These are phyloP conservation scores for Triticum urartu DNA, from an alignment of 176 grass and related monocot species.

Conservation along the genomic window DNA sequence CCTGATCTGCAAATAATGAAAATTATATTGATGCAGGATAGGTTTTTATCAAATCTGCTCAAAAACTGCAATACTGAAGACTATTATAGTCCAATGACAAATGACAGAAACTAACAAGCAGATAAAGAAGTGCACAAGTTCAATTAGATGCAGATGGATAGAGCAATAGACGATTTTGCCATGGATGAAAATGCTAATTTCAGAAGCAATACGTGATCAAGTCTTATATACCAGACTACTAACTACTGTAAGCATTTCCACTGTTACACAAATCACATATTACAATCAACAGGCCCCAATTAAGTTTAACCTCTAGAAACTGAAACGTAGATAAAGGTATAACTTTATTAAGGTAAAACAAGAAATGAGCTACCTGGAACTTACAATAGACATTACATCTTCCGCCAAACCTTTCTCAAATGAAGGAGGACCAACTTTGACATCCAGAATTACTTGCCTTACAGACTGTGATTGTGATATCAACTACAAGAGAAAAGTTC, in stretches of 20 bases:
- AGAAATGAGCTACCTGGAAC: slow-evolving; percentile 25
- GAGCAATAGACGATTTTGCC: neutral
- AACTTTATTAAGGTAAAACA: neutral
- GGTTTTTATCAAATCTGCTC: neutral
- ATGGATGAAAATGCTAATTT: neutral
- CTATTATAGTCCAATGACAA: neutral
- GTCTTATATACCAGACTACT: neutral
- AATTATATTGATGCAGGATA: neutral
- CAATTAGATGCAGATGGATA: neutral
- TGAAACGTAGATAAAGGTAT: neutral
- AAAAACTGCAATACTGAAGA: slow-evolving; percentile 3
- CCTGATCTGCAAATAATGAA: slow-evolving; percentile 47
- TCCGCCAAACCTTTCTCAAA: slow-evolving; percentile 70
- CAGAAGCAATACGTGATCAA: slow-evolving; percentile 23
- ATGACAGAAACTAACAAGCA: neutral
- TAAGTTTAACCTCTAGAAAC: neutral
- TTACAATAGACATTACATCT: slow-evolving; percentile 77
- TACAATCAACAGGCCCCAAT: neutral
- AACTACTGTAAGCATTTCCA: slow-evolving; percentile 16
- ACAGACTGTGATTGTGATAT: slow-evolving; percentile 60
- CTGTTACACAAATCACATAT: neutral
- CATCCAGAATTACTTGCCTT: slow-evolving; percentile 80
- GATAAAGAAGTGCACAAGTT: neutral
- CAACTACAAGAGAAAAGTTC: slow-evolving; percentile 41
- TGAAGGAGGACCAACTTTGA: slow-evolving; percentile 79